Percentiles rank a stretch among this genome's conserved stretches.
Evolutionary conservation across 1,284 basidiomycete genomes (phyloP).

Genomic region (Neotropicomus parvogracilis): DNA sequence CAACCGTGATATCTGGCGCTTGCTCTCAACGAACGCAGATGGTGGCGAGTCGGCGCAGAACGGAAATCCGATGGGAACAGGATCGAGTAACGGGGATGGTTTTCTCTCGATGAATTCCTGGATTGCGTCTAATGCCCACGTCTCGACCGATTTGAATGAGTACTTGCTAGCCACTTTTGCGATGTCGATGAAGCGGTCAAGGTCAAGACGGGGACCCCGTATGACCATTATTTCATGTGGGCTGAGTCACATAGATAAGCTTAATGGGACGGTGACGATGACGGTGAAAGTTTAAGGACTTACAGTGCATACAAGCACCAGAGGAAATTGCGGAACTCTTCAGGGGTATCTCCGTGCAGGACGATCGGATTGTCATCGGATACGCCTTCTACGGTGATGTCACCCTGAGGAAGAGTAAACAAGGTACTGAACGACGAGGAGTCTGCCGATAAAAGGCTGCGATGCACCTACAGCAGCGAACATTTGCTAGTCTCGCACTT

Average conservation of each 20-base stretch:
- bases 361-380: conserved; percentile 63
- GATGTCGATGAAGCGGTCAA: conserved; percentile 57
- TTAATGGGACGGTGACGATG: conserved; percentile 1
- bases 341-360: conserved; percentile 53
- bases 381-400: conserved; percentile 46
- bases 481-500: background rate
- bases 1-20: conserved; percentile 51
- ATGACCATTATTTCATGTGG: conserved; percentile 54
- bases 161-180: conserved; percentile 64
- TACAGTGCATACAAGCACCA: conserved; percentile 59
- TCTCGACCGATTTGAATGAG: conserved; percentile 63
- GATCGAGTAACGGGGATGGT: conserved; percentile 50
- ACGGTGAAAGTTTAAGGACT: conserved; percentile 38
- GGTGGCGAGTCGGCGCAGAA: conserved; percentile 28
- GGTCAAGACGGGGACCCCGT: conserved; percentile 44
- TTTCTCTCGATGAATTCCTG: conserved; percentile 58
- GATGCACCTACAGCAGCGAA: conserved; percentile 50
- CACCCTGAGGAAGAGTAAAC: conserved; percentile 59
- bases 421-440: conserved; percentile 58
- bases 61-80: conserved; percentile 36
- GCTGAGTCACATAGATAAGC: conserved; percentile 33
- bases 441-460: conserved; percentile 58
- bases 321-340: conserved; percentile 62
- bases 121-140: conserved; percentile 64
- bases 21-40: conserved; percentile 34